Evolutionary conservation across 2,329 filamentous ascomycete species (phyloP), one percentile per base, ranked within the genome.

Genomic region (Epichloe aotearoae): DNA sequence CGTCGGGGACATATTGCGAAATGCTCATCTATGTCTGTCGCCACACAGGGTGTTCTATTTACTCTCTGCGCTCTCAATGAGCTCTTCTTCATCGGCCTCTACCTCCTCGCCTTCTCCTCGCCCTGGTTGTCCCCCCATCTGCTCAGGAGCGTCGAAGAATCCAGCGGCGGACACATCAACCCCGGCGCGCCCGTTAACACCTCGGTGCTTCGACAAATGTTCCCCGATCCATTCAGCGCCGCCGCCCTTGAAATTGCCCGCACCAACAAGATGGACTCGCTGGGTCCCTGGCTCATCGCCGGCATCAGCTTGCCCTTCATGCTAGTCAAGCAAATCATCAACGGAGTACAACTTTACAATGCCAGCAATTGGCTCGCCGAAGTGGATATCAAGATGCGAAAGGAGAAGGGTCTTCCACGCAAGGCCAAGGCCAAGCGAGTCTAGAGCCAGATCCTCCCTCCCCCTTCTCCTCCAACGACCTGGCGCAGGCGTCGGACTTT

Each of bases 41-140:
- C 19, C 20, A 7, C 10, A 34, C 46, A 96, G 91, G 85, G 75
- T 50, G 90, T 98, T 44, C 77, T 98, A 41, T 98, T 98, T 72
- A 70, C 88, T 55, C 87, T 88, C 70, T 98, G 93, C 74, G 77
- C 81, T 52, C 72, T 95, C 58, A 98, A 98, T 68, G 93, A 98
- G 70, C 72, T 90, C 57, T 98, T 96, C 77, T 98, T 98, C 76
- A 96, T 98, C 64, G 90, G 88, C 33, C 82, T 98, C 55, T 98
- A 98, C 73, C 85, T 98, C 50, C 84, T 98, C 53, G 96, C 90
- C 61, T 98, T 98, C 76, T 94, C 87, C 52, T 95, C 88, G 52
- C 91, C 91, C 2, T 79, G 83, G 38, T 80, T 97, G 50, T 93
- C 88, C 2, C 91, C 93, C 1, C 88, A 88, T 52, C 84, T 97